phyloP scores from a whole-genome alignment of 768 basidiomycete genomes.

The Cyclocybe aegerita region DNA sequence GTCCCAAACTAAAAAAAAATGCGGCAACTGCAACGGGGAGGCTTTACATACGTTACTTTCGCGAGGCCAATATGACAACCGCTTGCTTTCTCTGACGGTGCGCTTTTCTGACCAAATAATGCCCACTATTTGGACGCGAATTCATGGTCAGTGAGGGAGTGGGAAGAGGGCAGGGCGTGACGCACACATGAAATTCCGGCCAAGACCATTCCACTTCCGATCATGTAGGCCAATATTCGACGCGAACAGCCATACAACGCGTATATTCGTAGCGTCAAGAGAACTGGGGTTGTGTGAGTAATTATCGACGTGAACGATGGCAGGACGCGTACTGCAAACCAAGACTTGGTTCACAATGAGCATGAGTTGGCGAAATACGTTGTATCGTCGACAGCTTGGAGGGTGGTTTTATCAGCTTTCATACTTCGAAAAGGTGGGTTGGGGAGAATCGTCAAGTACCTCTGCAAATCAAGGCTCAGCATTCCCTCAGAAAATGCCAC shows the following conservation, averaged over 20 bases:
- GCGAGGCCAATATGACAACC: slow-evolving; percentile 37
- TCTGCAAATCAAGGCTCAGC: slow-evolving; percentile 6
- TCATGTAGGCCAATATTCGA: slow-evolving; percentile 34
- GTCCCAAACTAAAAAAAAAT: not conserved
- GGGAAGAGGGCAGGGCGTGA: slow-evolving; percentile 4
- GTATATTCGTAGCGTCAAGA: slow-evolving; percentile 46
- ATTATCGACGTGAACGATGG: not conserved
- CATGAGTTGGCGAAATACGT: slow-evolving; percentile 38
- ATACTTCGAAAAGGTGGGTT: not conserved
- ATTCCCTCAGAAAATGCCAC: slow-evolving; percentile 13
- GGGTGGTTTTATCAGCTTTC: not conserved
- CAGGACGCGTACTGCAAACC: slow-evolving; percentile 39
- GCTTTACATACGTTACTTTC: slow-evolving; percentile 25
- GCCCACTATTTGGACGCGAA: slow-evolving; percentile 35
- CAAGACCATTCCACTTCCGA: slow-evolving; percentile 30
- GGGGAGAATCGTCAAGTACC: not conserved
- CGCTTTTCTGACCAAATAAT: slow-evolving; percentile 37
- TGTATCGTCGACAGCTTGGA: slow-evolving; percentile 38
- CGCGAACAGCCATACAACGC: slow-evolving; percentile 46
- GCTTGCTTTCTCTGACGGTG: slow-evolving; percentile 15
- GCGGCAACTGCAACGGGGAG: not conserved
- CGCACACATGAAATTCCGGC: slow-evolving; percentile 34
- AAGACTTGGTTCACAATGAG: slow-evolving; percentile 44
- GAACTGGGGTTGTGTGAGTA: slow-evolving; percentile 24
- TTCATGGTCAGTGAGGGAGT: not conserved